phyloP scores from a whole-genome alignment of 106 monocot genomes.

The Posidonia australis region DNA sequence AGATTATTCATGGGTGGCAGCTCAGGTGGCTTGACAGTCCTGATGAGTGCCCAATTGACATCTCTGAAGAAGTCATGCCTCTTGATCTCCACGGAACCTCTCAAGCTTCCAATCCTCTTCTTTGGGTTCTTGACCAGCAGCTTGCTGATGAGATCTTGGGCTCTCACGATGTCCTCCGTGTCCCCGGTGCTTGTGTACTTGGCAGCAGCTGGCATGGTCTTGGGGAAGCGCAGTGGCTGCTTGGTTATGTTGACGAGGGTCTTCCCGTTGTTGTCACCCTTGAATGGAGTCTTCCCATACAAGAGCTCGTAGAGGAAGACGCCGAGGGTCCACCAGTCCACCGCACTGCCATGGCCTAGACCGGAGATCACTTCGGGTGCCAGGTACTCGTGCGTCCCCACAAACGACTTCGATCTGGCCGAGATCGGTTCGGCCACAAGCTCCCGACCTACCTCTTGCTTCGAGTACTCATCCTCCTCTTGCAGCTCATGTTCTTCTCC shows the following conservation, averaged over 20 bases:
- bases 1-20: conserved; percentile 26
- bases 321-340: conserved; percentile 95
- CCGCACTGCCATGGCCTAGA: conserved; percentile 64
- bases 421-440: conserved; percentile 67
- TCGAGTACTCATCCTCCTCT: conserved; percentile 8
- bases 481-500: background rate
- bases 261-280: conserved; percentile 73
- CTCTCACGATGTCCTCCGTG: conserved; percentile 35
- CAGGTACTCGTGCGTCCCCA: conserved; percentile 91
- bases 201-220: background rate
- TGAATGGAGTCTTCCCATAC: conserved; percentile 80
- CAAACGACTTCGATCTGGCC: conserved; percentile 77
- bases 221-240: conserved; percentile 54
- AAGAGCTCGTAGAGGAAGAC: conserved; percentile 89
- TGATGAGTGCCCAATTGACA: conserved; percentile 81
- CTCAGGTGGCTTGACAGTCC: conserved; percentile 71
- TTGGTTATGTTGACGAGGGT: conserved; percentile 78
- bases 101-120: conserved; percentile 61
- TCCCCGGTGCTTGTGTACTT: conserved; percentile 12
- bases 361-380: conserved; percentile 97
- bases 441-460: conserved; percentile 42
- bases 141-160: conserved; percentile 57
- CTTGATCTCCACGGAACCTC: conserved; percentile 76
- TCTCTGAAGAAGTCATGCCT: conserved; percentile 75
- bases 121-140: conserved; percentile 77